Percentiles rank a stretch among this genome's conserved stretches.
These are phyloP conservation scores for Astrothelium macrocarpum DNA, from an alignment of 495 filamentous ascomycete species.

Conservation along the genomic window DNA sequence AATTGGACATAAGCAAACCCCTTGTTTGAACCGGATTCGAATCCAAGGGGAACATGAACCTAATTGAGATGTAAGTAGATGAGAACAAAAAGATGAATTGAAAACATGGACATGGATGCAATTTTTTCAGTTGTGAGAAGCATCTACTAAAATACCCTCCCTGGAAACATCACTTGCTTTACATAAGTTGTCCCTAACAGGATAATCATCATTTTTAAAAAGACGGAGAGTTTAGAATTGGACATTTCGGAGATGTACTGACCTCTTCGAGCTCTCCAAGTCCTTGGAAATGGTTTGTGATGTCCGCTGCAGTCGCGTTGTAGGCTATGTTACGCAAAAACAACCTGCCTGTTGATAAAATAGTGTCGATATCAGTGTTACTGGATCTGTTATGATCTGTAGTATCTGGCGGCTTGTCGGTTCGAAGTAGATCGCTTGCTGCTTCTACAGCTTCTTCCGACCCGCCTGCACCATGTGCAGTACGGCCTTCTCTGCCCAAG, in stretches of 20 bases:
- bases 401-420: slow-evolving; percentile 3
- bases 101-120: neutral
- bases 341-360: slow-evolving; percentile 55
- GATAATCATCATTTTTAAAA: slow-evolving; percentile 73
- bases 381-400: neutral
- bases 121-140: slow-evolving; percentile 51
- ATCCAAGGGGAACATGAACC: slow-evolving; percentile 74
- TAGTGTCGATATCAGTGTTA: slow-evolving; percentile 33
- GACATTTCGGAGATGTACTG: slow-evolving; percentile 33
- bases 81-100: neutral
- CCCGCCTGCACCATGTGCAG: neutral
- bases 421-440: slow-evolving; percentile 29
- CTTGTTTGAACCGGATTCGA: slow-evolving; percentile 55
- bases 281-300: slow-evolving; percentile 56
- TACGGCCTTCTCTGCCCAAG: slow-evolving; percentile 2
- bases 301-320: slow-evolving; percentile 63
- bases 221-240: slow-evolving; percentile 6
- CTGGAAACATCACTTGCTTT: slow-evolving; percentile 52
- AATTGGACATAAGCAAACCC: slow-evolving; percentile 86
- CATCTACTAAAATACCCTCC: slow-evolving; percentile 73
- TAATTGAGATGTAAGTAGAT: slow-evolving; percentile 27
- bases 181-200: slow-evolving; percentile 99
- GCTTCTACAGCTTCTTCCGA: neutral
- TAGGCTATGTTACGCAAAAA: slow-evolving; percentile 89
- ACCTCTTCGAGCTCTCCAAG: slow-evolving; percentile 83